Evolutionary conservation across 2,329 filamentous ascomycete genomes (phyloP), one percentile per base, ranked within the genome.

Genomic region (Colletotrichum ledebouriae): DNA sequence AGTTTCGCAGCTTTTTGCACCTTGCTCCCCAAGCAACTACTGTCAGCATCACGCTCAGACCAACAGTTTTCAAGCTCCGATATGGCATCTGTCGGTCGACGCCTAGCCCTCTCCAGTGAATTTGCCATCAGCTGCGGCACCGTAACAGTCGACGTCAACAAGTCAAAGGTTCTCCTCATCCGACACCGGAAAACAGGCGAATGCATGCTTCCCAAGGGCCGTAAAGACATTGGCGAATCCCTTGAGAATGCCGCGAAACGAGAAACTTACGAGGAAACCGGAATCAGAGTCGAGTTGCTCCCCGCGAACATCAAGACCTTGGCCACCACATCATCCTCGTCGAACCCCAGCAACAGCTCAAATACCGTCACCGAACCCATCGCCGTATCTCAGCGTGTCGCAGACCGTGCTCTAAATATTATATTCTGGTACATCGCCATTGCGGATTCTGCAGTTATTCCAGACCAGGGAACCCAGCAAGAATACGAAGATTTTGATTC

Each of bases 181-280:
- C 29, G 29, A 0, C 17, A 29, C 11, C 52, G 52, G 11, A n/a
- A 20, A 10, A 50, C 52, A 5, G 49, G 34, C 22, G 57, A 53
- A 22, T 49, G 64, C 52, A 37, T 68, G 39, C 71, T 72, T 10
- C 71, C 72, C 10, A 71, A 71, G 55, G 71, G 70, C 17, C 70
- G 63, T 34, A 71, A 71, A 39, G 71, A 72, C 61, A 67, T 70
- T 56, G 63, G 44, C 33, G 71, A 73, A 53, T 20, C 58, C 3
- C 61, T 71, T 12, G 52, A 59, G 13, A 37, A 58, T 4, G 56
- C 72, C 13, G 71, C 71, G 7, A 41, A 52, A 37, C 62, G 72
- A 33, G 71, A 72, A 60, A 72, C 70, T 4, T 67, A 63, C 29
- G 71, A 73, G 58, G 71, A 72, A 69, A 60, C 68, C 0, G 70